A percentile compares a stretch with the other conserved stretches of the same genome.
phyloP scores from a whole-genome alignment of 805 yeast genomes.

The Clavispora phyllophila region DNA sequence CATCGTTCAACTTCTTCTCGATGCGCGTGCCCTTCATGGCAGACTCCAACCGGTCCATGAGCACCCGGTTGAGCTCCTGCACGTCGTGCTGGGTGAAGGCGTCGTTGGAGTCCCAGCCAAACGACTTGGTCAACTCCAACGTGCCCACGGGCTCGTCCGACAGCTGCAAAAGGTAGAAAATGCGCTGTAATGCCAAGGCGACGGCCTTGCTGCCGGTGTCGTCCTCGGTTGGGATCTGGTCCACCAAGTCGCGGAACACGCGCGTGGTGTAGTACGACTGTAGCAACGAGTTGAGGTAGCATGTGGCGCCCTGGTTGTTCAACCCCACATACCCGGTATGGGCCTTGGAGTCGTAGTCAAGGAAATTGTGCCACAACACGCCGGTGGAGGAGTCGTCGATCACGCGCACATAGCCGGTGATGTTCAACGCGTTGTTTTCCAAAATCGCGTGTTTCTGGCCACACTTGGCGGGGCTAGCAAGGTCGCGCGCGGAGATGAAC shows the following conservation, averaged over 20 bases:
- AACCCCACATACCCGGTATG: conserved; percentile 90
- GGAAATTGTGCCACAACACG: conserved; percentile 85
- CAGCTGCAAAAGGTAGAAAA: conserved; percentile 74
- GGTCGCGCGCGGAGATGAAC: conserved; percentile 45
- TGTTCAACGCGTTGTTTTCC: conserved; percentile 53
- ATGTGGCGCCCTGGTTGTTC: conserved; percentile 96
- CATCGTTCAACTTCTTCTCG: conserved; percentile 51
- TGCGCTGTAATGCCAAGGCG: conserved; percentile 78
- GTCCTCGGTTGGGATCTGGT: conserved; percentile 74
- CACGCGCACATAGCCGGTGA: conserved; percentile 72
- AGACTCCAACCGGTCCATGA: conserved; percentile 89
- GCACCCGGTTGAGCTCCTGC: conserved; percentile 89
- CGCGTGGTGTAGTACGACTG: conserved; percentile 89
- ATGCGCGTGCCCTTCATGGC: conserved; percentile 87
- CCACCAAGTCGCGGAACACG: conserved; percentile 77
- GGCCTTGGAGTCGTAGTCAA: conserved; percentile 79
- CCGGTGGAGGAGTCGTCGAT: conserved; percentile 86
- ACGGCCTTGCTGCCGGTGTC: conserved; percentile 35
- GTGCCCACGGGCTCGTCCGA: conserved; percentile 80
- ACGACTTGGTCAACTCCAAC: conserved; percentile 77
- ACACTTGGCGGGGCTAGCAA: conserved; percentile 23
- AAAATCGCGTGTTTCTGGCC: conserved; percentile 34
- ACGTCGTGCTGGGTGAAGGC: conserved; percentile 98
- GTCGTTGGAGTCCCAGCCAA: conserved; percentile 96
- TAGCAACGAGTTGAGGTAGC: conserved; percentile 86